Percentiles rank a stretch among this genome's conserved stretches.
phyloP scores from a whole-genome alignment of 78 protist genomes.

The Speleostelium caveatum region DNA sequence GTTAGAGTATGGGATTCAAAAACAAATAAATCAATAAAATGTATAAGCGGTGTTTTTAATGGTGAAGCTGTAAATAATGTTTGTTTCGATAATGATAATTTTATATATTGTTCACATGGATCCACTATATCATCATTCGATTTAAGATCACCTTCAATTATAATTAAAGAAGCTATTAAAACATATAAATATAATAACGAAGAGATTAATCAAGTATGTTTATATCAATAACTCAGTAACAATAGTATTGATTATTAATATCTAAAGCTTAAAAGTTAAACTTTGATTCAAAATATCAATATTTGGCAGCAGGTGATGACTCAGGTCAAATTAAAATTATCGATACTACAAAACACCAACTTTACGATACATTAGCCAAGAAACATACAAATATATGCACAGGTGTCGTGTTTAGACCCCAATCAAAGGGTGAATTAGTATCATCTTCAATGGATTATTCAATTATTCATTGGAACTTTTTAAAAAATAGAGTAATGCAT shows the following conservation, averaged over 20 bases:
- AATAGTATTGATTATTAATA: neutral
- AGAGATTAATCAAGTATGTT: slow-evolving; percentile 55
- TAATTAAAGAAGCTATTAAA: slow-evolving; percentile 7
- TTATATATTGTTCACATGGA: slow-evolving; percentile 48
- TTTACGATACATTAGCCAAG: slow-evolving; percentile 30
- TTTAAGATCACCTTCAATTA: slow-evolving; percentile 17
- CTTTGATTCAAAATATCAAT: slow-evolving; percentile 64
- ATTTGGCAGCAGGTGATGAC: slow-evolving; percentile 74
- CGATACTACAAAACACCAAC: slow-evolving; percentile 29
- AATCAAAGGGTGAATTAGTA: slow-evolving; percentile 43
- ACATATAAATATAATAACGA: slow-evolving; percentile 23
- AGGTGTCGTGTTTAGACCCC: slow-evolving; percentile 49
- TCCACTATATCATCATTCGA: slow-evolving; percentile 29
- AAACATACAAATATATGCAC: slow-evolving; percentile 74
- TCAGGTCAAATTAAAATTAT: slow-evolving; percentile 67
- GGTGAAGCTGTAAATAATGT: slow-evolving; percentile 37
- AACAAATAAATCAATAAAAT: slow-evolving; percentile 2
- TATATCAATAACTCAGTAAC: neutral
- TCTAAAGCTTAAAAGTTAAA: neutral
- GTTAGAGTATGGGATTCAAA: slow-evolving; percentile 65
- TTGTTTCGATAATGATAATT: slow-evolving; percentile 21
- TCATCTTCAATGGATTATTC: slow-evolving; percentile 56
- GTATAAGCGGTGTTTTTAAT: neutral
- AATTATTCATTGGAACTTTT: slow-evolving; percentile 66
- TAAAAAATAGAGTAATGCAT: slow-evolving; percentile 24